These are phyloP conservation scores for Blastomyces silverae DNA, from an alignment of 2,329 filamentous ascomycete genomes.

Conservation along the genomic window DNA sequence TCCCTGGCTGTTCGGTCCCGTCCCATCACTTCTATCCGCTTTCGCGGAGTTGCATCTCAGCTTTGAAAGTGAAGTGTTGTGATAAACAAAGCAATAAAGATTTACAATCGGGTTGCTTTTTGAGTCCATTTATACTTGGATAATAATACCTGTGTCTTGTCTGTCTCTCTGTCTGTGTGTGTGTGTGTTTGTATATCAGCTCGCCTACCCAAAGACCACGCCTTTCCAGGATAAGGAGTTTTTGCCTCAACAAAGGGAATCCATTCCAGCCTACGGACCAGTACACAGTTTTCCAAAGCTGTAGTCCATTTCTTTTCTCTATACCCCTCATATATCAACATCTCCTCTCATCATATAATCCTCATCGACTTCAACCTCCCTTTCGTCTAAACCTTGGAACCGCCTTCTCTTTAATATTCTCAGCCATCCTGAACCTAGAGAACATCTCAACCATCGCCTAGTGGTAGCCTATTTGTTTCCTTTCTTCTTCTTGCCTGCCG, in stretches of 20 bases:
- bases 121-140: background rate
- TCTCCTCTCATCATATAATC: background rate
- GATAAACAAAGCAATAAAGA: background rate
- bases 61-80: slow-evolving; percentile 1
- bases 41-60: background rate
- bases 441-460: slow-evolving; percentile 5
- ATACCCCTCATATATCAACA: background rate
- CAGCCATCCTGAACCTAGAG: background rate
- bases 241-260: slow-evolving; percentile 19
- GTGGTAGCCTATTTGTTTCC: slow-evolving; percentile 14
- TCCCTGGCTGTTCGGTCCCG: background rate
- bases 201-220: slow-evolving; percentile 1
- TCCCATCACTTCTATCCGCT: background rate
- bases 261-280: slow-evolving; percentile 23
- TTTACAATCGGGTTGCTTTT: background rate
- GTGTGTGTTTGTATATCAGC: background rate
- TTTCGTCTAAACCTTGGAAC: background rate
- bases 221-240: background rate
- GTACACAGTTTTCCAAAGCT: slow-evolving; percentile 25
- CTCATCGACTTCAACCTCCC: background rate
- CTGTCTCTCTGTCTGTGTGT: background rate
- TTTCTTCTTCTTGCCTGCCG: slow-evolving; percentile 17
- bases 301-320: slow-evolving; percentile 25
- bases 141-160: background rate
- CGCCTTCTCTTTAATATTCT: background rate